phyloP scores from a whole-genome alignment of 495 filamentous ascomycete species.

The Lindgomyces ingoldianus region DNA sequence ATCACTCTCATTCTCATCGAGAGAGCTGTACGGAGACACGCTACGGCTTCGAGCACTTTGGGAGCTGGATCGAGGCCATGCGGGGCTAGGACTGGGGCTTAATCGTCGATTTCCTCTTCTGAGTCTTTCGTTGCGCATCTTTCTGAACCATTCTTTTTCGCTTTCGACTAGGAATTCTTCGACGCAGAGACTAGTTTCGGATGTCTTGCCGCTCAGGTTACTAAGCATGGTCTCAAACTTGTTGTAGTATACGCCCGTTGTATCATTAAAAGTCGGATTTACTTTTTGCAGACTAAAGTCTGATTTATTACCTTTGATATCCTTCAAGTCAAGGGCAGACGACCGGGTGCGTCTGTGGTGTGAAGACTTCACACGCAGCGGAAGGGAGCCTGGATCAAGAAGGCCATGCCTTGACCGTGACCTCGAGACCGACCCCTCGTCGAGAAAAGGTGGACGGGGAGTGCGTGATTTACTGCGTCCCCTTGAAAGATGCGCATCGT shows the following conservation, averaged over 20 bases:
- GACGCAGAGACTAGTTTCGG: conserved; percentile 59
- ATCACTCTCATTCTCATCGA: background rate
- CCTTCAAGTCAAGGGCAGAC: conserved; percentile 53
- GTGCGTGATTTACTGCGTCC: background rate
- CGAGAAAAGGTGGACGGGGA: background rate
- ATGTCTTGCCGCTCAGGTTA: conserved; percentile 55
- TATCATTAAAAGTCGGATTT: conserved; percentile 67
- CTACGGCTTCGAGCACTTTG: background rate
- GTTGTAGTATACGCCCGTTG: conserved; percentile 57
- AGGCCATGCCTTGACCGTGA: background rate
- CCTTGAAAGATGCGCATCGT: background rate
- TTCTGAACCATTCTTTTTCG: conserved; percentile 65
- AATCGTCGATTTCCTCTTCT: conserved; percentile 2
- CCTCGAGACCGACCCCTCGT: background rate
- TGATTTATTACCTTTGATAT: conserved; percentile 61
- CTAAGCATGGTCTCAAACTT: conserved; percentile 60
- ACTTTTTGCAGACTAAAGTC: conserved; percentile 66
- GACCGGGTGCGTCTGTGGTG: background rate
- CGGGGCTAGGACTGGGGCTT: conserved; percentile 54
- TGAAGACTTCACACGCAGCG: background rate
- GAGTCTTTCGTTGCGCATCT: conserved; percentile 58
- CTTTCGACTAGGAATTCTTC: conserved; percentile 63
- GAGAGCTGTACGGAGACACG: background rate
- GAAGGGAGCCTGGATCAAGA: background rate
- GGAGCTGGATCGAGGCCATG: conserved; percentile 28